A percentile compares a stretch with the other conserved stretches of the same genome.
Evolutionary conservation across 2,329 filamentous ascomycete species (phyloP).

Genomic region (Cryphonectria carpinicola): DNA sequence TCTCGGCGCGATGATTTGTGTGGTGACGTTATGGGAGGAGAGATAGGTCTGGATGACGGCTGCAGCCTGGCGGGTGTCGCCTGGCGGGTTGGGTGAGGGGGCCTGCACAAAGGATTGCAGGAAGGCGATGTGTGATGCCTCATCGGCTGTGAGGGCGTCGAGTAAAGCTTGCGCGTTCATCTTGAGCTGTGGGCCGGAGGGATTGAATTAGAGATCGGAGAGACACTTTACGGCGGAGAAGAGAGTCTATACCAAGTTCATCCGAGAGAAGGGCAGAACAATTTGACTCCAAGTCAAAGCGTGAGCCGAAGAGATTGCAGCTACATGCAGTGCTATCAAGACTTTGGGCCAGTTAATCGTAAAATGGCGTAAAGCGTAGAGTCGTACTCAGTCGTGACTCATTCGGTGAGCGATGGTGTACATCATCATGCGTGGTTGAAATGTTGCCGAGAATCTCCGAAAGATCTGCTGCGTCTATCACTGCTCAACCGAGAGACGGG

Average conservation of each 20-base stretch:
- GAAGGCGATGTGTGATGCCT: conserved; percentile 12
- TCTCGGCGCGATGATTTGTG: conserved; percentile 37
- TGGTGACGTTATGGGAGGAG: conserved; percentile 30
- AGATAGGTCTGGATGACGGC: conserved; percentile 39
- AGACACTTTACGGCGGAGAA: background rate
- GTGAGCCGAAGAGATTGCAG: background rate
- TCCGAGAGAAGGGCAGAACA: background rate
- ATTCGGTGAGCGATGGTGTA: background rate
- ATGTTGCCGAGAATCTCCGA: background rate
- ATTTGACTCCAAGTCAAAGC: background rate
- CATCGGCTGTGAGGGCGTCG: conserved; percentile 21
- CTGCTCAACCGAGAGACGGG: background rate
- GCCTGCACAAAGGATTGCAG: conserved; percentile 37
- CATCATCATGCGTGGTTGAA: background rate
- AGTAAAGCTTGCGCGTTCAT: conserved; percentile 29
- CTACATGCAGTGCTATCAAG: background rate
- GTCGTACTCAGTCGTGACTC: background rate
- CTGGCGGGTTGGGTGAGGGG: conserved; percentile 44
- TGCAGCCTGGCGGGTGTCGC: conserved; percentile 41
- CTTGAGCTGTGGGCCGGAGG: background rate
- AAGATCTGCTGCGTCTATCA: background rate
- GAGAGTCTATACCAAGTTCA: background rate
- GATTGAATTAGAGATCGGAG: background rate
- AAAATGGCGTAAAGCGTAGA: background rate
- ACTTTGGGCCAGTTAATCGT: background rate